These are phyloP conservation scores for Boletus insuetus DNA, from an alignment of 768 basidiomycete species.

Conservation along the genomic window DNA sequence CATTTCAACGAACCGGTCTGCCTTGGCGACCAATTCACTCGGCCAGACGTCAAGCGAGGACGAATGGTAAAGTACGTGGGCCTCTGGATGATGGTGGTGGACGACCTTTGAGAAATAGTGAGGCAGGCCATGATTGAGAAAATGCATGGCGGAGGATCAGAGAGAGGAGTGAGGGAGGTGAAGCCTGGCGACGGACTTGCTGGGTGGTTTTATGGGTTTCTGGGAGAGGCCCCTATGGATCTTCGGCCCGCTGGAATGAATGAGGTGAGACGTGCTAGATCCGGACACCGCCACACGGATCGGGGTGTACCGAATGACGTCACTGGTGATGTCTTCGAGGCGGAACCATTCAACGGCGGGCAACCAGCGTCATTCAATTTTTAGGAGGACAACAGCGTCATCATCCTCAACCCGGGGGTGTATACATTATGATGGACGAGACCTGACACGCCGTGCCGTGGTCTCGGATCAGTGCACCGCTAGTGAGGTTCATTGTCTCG, in stretches of 20 bases:
- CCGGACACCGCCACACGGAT: conserved; percentile 1
- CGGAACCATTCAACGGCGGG: no score
- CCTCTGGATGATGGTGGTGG: neutral
- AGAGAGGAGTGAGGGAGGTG: neutral
- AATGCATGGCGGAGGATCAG: neutral
- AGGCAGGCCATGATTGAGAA: neutral
- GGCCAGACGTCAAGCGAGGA: conserved; percentile 13
- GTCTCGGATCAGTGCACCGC: no score
- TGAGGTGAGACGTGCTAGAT: neutral
- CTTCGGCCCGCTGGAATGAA: neutral
- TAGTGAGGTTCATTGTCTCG: no score
- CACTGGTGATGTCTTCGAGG: no score
- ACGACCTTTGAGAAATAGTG: conserved; percentile 12
- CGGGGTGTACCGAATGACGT: neutral
- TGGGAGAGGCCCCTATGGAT: neutral
- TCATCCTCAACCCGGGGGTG: no score
- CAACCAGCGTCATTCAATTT: no score
- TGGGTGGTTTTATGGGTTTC: neutral
- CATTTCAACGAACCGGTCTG: conserved; percentile 7
- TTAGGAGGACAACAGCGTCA: no score
- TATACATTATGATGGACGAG: no score
- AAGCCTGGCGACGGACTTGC: neutral
- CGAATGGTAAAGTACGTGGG: conserved; percentile 3
- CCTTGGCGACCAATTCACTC: neutral
- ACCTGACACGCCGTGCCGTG: no score